A percentile compares a stretch with the other conserved stretches of the same genome.
phyloP scores from a whole-genome alignment of 2,329 filamentous ascomycete species.

The Emericellopsis atlantica region DNA sequence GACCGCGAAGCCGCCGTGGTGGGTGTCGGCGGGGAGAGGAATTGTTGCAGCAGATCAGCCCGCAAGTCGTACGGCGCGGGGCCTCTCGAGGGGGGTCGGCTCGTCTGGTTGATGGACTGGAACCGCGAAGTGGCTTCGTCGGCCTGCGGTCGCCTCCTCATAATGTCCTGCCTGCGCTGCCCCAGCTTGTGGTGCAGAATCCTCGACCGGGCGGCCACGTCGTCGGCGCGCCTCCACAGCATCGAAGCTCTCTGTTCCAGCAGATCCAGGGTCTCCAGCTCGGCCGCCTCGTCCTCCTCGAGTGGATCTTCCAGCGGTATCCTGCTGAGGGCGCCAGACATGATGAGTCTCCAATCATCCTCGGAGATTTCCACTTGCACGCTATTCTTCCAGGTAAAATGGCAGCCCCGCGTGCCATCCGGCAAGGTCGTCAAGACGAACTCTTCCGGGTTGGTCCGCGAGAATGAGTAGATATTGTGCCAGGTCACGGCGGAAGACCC shows the following conservation, averaged over 20 bases:
- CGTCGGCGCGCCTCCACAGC: slow-evolving; percentile 71
- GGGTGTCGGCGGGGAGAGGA: slow-evolving; percentile 13
- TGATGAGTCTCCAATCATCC: slow-evolving; percentile 77
- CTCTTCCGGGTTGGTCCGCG: slow-evolving; percentile 65
- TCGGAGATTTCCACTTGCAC: slow-evolving; percentile 74
- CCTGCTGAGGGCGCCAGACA: slow-evolving; percentile 70
- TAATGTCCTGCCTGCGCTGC: slow-evolving; percentile 17
- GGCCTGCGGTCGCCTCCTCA: slow-evolving; percentile 11
- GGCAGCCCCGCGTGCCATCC: slow-evolving; percentile 61
- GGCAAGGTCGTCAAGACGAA: slow-evolving; percentile 59
- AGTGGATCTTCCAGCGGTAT: slow-evolving; percentile 67
- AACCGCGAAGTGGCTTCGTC: slow-evolving; percentile 16
- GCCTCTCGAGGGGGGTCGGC: slow-evolving; percentile 15
- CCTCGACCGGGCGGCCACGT: slow-evolving; percentile 48
- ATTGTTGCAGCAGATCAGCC: slow-evolving; percentile 43
- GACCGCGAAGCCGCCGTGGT: slow-evolving; percentile 1
- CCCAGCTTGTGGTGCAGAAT: slow-evolving; percentile 67
- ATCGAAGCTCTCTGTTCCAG: slow-evolving; percentile 65
- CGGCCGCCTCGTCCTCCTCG: slow-evolving; percentile 75
- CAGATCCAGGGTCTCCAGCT: slow-evolving; percentile 73
- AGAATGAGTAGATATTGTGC: slow-evolving; percentile 78
- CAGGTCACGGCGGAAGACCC: slow-evolving; percentile 43
- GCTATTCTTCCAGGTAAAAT: slow-evolving; percentile 65
- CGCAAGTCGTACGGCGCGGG: slow-evolving; percentile 32
- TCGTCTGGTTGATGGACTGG: slow-evolving; percentile 10